Conservation (phyloP, 257 asterid genomes). For the Scutellaria barbata region DNA sequence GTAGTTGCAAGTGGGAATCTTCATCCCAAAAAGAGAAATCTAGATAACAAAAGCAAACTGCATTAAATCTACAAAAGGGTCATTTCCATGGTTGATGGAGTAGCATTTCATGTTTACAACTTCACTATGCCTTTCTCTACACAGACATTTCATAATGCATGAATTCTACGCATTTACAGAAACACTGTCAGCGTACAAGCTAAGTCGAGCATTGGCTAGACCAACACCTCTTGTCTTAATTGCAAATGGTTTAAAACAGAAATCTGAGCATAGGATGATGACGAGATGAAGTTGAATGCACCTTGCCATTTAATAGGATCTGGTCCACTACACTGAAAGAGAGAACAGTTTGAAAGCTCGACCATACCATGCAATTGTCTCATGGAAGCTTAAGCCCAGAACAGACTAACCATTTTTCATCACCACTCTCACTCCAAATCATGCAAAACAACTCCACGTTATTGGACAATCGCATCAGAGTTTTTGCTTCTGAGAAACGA, state of each 20-base stretch:
- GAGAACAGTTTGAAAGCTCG: conserved; percentile 8
- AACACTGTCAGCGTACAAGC: neutral
- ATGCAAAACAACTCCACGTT: neutral
- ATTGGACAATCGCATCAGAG: conserved; percentile 33
- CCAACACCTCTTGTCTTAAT: too few relatives aligned
- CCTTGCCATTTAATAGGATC: neutral
- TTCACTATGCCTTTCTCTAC: neutral
- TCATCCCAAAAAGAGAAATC: neutral
- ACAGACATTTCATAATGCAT: neutral
- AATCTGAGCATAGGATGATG: neutral
- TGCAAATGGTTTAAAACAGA: neutral
- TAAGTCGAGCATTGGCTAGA: neutral
- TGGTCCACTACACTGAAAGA: neutral
- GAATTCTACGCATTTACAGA: conserved; percentile 7
- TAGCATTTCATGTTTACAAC: neutral
- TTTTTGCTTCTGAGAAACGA: conserved; percentile 75
- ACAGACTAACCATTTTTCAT: neutral
- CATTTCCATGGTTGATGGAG: too few relatives aligned
- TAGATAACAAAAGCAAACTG: neutral
- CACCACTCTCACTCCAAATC: neutral
- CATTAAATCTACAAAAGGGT: too few relatives aligned
- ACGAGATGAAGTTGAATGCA: neutral
- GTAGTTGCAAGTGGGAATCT: neutral
- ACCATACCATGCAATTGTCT: conserved; percentile 8
- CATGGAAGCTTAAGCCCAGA: neutral